Conservation (phyloP, 192 early-diverging fungal genomes). For the Chytriomyces confervae region DNA sequence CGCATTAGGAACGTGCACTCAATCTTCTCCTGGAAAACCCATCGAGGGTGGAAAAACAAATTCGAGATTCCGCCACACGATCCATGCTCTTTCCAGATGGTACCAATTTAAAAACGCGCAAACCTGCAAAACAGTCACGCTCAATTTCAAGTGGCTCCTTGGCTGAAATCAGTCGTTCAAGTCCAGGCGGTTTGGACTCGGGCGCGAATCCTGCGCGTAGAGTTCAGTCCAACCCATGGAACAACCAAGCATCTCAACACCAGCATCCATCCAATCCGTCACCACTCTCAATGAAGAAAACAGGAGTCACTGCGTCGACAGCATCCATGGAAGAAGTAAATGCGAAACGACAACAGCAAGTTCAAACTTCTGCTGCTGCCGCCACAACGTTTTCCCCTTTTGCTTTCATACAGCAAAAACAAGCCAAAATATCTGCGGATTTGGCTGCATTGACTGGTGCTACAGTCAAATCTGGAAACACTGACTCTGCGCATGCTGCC, state of each 20-base stretch:
- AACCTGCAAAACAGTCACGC: not conserved
- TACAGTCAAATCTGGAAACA: not conserved
- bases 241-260: too few species aligned
- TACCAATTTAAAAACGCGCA: not conserved
- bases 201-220: not conserved
- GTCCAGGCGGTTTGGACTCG: not conserved
- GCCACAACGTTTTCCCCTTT: constrained; percentile 15
- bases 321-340: not conserved
- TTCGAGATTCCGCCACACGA: constrained; percentile 35
- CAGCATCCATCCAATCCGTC: constrained; percentile 5
- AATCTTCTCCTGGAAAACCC: constrained; percentile 65
- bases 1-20: constrained; percentile 62
- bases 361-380: not conserved
- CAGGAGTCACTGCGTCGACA: not conserved
- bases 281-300: not conserved
- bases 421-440: constrained; percentile 22
- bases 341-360: not conserved
- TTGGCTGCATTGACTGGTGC: constrained; percentile 1
- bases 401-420: constrained; percentile 39
- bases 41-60: constrained; percentile 53
- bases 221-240: too few species aligned
- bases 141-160: not conserved
- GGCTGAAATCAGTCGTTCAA: not conserved
- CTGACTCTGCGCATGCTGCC: too few species aligned
- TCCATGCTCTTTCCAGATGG: constrained; percentile 6